A percentile compares a stretch with the other conserved stretches of the same genome.
phyloP scores from a whole-genome alignment of 176 grass and related monocot genomes.

The Bothriochloa decipiens region DNA sequence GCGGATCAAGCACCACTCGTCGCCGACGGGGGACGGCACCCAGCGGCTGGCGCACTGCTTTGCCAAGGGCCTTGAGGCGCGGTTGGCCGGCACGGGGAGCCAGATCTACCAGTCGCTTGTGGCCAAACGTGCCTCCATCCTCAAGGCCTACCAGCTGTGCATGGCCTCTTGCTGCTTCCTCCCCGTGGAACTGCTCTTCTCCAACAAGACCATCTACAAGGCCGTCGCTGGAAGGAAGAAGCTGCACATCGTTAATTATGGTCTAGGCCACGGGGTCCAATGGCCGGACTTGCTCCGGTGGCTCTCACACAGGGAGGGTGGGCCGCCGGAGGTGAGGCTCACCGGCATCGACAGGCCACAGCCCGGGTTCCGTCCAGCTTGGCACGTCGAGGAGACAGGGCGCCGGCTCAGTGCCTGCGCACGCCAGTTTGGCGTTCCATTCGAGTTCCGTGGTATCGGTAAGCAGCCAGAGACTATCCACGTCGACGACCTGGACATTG shows the following conservation, averaged over 20 bases:
- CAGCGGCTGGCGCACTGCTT: constrained; percentile 68
- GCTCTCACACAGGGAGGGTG: constrained; percentile 22
- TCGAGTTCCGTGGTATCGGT: constrained; percentile 28
- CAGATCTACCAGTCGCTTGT: constrained; percentile 39
- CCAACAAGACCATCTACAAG: constrained; percentile 17
- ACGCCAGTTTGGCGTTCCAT: constrained; percentile 33
- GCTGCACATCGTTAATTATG: constrained; percentile 55
- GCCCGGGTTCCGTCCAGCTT: constrained; percentile 46
- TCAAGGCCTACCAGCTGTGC: constrained; percentile 48
- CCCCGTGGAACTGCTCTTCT: background rate
- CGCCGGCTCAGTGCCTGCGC: constrained; percentile 39
- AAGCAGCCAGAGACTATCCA: constrained; percentile 22
- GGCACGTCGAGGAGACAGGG: constrained; percentile 43
- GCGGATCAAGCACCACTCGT: constrained; percentile 57
- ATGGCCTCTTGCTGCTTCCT: constrained; percentile 37
- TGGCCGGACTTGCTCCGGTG: constrained; percentile 38
- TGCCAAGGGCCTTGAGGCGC: constrained; percentile 53
- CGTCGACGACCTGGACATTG: constrained; percentile 33
- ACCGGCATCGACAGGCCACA: constrained; percentile 47
- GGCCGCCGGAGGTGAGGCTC: constrained; percentile 53
- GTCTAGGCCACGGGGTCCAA: constrained; percentile 42
- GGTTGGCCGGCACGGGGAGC: constrained; percentile 64
- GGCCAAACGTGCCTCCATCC: constrained; percentile 26
- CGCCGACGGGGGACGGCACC: constrained; percentile 42
- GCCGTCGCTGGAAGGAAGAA: constrained; percentile 25